phyloP scores from a whole-genome alignment of 2,329 filamentous ascomycete genomes.

The Diaporthe destruens region DNA sequence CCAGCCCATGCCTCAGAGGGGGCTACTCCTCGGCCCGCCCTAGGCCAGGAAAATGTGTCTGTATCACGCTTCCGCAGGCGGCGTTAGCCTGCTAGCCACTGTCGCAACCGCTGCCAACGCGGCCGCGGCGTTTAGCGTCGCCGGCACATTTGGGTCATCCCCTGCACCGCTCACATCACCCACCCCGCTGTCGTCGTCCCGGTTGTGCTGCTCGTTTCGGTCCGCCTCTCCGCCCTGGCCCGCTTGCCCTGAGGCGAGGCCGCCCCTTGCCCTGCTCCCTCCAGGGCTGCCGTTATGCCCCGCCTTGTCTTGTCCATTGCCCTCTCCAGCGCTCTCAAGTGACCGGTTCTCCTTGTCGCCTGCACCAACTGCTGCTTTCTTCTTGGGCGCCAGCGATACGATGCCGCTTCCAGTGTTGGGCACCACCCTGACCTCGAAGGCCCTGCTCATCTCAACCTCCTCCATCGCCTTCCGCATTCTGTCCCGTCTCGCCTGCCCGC shows the following conservation, averaged over 20 bases:
- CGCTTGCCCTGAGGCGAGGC: neutral
- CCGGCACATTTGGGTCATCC: slow-evolving; percentile 32
- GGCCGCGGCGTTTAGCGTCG: slow-evolving; percentile 11
- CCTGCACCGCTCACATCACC: slow-evolving; percentile 36
- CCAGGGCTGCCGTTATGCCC: slow-evolving; percentile 14
- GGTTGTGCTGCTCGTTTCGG: slow-evolving; percentile 32
- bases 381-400: slow-evolving; percentile 19
- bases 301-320: slow-evolving; percentile 9
- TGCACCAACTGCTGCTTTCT: slow-evolving; percentile 37
- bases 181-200: slow-evolving; percentile 42
- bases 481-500: slow-evolving; percentile 68
- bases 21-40: too few relatives aligned
- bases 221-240: slow-evolving; percentile 24
- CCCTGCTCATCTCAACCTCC: slow-evolving; percentile 60
- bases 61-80: slow-evolving; percentile 38
- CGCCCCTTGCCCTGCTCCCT: slow-evolving; percentile 31
- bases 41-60: neutral
- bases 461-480: slow-evolving; percentile 68
- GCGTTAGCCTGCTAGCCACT: slow-evolving; percentile 39
- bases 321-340: neutral
- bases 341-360: slow-evolving; percentile 41
- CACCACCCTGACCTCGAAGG: slow-evolving; percentile 50
- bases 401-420: slow-evolving; percentile 39
- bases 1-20: neutral
- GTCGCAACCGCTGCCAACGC: slow-evolving; percentile 27